Conservation (phyloP, 1,139 yeast genomes). For the Suhomyces choctaworum region DNA sequence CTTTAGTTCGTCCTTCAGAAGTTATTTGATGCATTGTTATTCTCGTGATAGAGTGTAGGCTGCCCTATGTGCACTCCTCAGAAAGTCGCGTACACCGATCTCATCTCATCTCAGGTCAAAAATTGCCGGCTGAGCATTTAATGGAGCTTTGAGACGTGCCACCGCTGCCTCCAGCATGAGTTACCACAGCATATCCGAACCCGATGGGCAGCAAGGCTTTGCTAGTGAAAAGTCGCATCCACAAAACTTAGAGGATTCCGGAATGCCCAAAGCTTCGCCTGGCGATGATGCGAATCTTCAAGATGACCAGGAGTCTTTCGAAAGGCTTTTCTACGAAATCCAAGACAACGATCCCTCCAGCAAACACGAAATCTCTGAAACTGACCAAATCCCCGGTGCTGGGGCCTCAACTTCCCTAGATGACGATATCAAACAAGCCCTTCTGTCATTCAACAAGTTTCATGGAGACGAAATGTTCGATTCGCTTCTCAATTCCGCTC, state of each 20-base stretch:
- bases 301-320: slow-evolving; percentile 3
- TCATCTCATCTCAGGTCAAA: slow-evolving; percentile 8
- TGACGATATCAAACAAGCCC: slow-evolving; percentile 25
- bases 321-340: slow-evolving; percentile 12
- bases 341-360: slow-evolving; percentile 3
- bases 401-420: slow-evolving; percentile 17
- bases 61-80: not conserved
- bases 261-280: too few relatives aligned
- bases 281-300: too few relatives aligned
- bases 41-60: not conserved
- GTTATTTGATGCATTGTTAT: slow-evolving; percentile 1
- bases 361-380: too few relatives aligned
- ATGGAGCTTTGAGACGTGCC: too few relatives aligned
- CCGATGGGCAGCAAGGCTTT: too few relatives aligned
- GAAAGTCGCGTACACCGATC: not conserved
- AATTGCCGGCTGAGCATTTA: too few relatives aligned
- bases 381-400: too few relatives aligned
- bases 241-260: too few relatives aligned
- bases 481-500: not conserved
- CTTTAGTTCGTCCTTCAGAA: slow-evolving; percentile 4
- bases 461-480: slow-evolving; percentile 12
- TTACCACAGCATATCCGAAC: too few relatives aligned
- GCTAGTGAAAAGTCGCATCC: too few relatives aligned
- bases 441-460: slow-evolving; percentile 21
- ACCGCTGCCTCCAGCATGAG: too few relatives aligned